Percentiles rank a stretch among this genome's conserved stretches.
Evolutionary conservation across 139 green algal species (phyloP).

Genomic region (Closterium sp.): DNA sequence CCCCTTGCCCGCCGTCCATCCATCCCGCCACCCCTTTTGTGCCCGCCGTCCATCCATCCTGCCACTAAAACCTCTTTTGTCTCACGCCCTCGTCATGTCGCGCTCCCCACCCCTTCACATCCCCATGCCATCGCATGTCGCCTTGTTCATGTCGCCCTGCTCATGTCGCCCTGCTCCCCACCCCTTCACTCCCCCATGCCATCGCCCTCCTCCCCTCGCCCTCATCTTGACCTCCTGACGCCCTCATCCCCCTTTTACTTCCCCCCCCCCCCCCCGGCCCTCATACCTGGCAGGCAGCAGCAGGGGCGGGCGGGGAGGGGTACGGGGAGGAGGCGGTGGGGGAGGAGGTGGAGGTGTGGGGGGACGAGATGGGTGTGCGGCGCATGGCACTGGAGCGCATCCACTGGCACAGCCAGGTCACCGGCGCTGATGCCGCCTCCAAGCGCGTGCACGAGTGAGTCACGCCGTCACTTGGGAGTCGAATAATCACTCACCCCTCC

Average conservation of each 20-base stretch:
- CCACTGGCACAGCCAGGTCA: slow-evolving; percentile 34
- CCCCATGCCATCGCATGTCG: neutral
- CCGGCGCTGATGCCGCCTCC: slow-evolving; percentile 11
- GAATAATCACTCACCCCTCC: no score
- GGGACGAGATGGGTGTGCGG: neutral
- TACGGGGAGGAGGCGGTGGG: neutral
- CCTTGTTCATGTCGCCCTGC: no score
- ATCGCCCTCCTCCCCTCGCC: neutral
- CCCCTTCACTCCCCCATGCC: neutral
- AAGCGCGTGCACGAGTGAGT: slow-evolving; percentile 48
- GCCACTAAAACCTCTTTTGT: no score
- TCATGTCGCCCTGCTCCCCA: neutral
- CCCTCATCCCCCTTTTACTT: no score
- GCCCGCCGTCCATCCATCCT: no score
- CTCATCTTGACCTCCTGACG: no score
- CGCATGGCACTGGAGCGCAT: slow-evolving; percentile 27
- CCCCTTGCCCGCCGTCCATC: neutral
- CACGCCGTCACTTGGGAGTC: no score
- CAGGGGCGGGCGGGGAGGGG: neutral
- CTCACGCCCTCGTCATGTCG: neutral
- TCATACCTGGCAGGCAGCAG: neutral
- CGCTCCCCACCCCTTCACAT: neutral
- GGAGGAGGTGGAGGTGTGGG: slow-evolving; percentile 2
- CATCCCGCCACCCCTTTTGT: no score
- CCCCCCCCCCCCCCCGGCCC: no score